Evolutionary conservation across 148 eudicot species (phyloP).

Genomic region (Cornus controversa): DNA sequence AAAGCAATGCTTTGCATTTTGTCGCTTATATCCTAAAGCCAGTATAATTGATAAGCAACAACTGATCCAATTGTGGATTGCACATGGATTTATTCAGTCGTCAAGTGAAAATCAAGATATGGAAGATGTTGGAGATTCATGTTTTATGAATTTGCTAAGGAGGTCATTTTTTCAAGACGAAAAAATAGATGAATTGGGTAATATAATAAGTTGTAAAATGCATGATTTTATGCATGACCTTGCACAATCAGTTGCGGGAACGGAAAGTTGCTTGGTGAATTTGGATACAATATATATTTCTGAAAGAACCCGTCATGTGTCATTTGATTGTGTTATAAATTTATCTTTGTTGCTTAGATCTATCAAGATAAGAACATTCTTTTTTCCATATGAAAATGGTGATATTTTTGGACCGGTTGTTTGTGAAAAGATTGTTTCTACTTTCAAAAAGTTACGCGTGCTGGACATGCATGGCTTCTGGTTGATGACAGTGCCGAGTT

Average conservation of each 20-base stretch:
- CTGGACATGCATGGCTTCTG: conserved; percentile 13
- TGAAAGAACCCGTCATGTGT: conserved; percentile 19
- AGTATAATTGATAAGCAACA: neutral
- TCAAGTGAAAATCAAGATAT: neutral
- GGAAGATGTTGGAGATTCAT: conserved; percentile 25
- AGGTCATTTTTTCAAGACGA: conserved; percentile 38
- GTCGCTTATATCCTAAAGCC: conserved; percentile 46
- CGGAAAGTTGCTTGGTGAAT: conserved; percentile 1
- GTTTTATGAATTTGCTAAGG: conserved; percentile 20
- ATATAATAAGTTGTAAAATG: conserved; percentile 21
- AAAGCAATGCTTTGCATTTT: conserved; percentile 44
- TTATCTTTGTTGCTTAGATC: neutral
- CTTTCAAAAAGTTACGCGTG: neutral
- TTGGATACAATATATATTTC: neutral
- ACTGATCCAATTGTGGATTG: conserved; percentile 37
- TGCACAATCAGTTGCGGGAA: conserved; percentile 32
- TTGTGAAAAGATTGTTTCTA: too few relatives aligned
- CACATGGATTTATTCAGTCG: conserved; percentile 26
- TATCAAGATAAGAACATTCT: conserved; percentile 16
- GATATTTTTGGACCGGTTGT: too few relatives aligned
- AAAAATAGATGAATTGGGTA: neutral
- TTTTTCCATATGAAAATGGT: neutral
- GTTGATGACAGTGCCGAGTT: conserved; percentile 18
- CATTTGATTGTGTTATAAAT: neutral
- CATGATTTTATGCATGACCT: conserved; percentile 51